phyloP scores from a whole-genome alignment of 1,139 yeast species.

The Sugiyamaella xylanicola region DNA sequence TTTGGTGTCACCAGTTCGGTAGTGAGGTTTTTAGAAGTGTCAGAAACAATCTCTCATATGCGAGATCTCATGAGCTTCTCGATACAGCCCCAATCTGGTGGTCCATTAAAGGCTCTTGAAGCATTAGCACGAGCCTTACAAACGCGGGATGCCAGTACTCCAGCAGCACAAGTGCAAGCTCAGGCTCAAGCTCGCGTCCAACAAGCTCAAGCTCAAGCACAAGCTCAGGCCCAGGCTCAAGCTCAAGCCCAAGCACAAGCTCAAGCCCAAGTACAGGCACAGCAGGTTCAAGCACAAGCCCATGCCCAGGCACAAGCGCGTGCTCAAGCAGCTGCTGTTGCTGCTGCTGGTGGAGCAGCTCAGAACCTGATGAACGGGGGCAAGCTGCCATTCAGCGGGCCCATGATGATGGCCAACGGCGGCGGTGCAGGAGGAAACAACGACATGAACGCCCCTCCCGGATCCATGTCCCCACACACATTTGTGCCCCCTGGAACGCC shows the following conservation, averaged over 20 bases:
- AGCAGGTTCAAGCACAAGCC: conserved; percentile 7
- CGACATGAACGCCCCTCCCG: conserved; percentile 6
- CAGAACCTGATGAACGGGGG: conserved; percentile 9
- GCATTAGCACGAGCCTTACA: conserved; percentile 43
- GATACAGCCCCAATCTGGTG: conserved; percentile 46
- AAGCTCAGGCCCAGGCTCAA: conserved; percentile 10
- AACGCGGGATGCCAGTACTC: conserved; percentile 27
- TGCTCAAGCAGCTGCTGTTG: conserved; percentile 1
- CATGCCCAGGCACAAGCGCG: conserved; percentile 9
- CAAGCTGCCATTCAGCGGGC: conserved; percentile 8
- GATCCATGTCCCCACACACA: conserved; percentile 7
- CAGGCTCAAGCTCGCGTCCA: conserved; percentile 13
- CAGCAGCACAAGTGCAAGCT: conserved; percentile 16
- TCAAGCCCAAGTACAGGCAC: conserved; percentile 6
- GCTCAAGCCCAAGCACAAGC: conserved; percentile 7
- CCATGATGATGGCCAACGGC: conserved; percentile 8
- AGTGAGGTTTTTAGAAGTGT: conserved; percentile 68
- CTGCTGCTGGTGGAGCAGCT: background rate
- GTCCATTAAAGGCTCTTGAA: conserved; percentile 65
- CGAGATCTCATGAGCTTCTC: conserved; percentile 65
- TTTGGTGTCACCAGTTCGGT: conserved; percentile 68
- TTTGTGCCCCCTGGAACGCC: conserved; percentile 14
- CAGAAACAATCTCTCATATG: conserved; percentile 74
- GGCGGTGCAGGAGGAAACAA: background rate
- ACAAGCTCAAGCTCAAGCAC: conserved; percentile 12